Evolutionary conservation across 495 filamentous ascomycete genomes (phyloP).

Genomic region (Xylaria sp.): DNA sequence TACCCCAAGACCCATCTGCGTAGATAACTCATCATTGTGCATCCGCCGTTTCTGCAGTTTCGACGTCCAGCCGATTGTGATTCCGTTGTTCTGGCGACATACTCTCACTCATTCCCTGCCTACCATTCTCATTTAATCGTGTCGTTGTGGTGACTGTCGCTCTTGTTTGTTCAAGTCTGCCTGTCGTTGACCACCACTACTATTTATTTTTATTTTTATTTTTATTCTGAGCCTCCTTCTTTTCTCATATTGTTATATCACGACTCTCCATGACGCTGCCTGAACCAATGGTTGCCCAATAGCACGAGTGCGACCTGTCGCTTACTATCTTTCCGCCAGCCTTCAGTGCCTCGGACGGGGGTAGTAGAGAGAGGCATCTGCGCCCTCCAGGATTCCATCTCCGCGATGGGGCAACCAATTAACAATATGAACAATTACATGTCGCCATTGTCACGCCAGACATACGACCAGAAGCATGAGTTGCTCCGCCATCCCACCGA

Average conservation of each 20-base stretch:
- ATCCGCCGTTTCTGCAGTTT: slow-evolving; percentile 12
- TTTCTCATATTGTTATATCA: background rate
- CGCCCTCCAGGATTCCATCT: slow-evolving; percentile 7
- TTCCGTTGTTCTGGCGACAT: slow-evolving; percentile 3
- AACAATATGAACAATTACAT: slow-evolving; percentile 35
- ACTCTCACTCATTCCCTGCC: background rate
- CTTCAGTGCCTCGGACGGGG: slow-evolving; percentile 28
- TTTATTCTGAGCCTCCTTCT: background rate
- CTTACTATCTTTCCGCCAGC: slow-evolving; percentile 24
- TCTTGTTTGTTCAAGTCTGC: background rate
- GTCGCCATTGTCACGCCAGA: slow-evolving; percentile 33
- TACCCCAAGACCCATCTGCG: slow-evolving; percentile 14
- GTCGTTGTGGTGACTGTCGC: background rate
- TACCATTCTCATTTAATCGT: background rate
- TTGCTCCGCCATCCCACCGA: slow-evolving; percentile 26
- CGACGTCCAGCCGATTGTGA: slow-evolving; percentile 1
- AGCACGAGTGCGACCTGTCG: slow-evolving; percentile 21
- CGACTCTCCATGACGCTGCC: background rate
- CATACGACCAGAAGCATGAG: slow-evolving; percentile 36
- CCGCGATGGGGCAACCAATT: slow-evolving; percentile 34
- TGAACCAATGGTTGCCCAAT: slow-evolving; percentile 35
- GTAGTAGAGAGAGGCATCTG: slow-evolving; percentile 26
- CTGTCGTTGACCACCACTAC: background rate
- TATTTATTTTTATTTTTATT: slow-evolving; percentile 3
- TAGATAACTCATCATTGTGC: slow-evolving; percentile 25